Evolutionary conservation across 805 yeast genomes (phyloP).

Genomic region (Hanseniaspora singularis): DNA sequence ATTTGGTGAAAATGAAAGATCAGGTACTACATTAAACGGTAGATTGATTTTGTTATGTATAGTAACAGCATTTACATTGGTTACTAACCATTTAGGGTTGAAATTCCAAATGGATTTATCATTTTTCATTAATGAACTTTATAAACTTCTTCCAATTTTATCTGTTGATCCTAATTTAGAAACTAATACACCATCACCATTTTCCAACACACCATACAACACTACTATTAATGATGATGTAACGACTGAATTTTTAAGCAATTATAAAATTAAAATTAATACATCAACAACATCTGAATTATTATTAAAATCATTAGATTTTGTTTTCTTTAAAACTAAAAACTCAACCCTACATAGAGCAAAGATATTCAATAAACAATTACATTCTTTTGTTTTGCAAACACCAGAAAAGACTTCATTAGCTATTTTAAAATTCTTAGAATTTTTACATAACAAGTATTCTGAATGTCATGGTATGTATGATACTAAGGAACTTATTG

Average conservation of each 20-base stretch:
- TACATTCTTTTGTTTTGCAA: conserved; percentile 54
- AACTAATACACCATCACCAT: conserved; percentile 22
- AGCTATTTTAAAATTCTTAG: conserved; percentile 66
- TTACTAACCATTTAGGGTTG: conserved; percentile 59
- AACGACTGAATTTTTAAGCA: conserved; percentile 2
- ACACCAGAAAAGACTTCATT: conserved; percentile 80
- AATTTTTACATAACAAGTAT: conserved; percentile 58
- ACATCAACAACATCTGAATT: conserved; percentile 83
- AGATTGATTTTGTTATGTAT: conserved; percentile 72
- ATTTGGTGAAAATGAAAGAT: conserved; percentile 18
- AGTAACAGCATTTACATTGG: conserved; percentile 78
- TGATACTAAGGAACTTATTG: conserved; percentile 78
- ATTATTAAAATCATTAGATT: conserved; percentile 62
- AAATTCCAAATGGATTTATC: conserved; percentile 73
- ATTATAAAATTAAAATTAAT: conserved; percentile 58
- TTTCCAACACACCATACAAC: conserved; percentile 65
- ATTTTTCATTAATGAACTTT: conserved; percentile 64
- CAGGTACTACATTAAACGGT: conserved; percentile 38
- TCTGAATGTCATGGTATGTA: conserved; percentile 64
- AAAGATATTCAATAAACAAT: conserved; percentile 68
- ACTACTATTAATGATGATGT: conserved; percentile 23
- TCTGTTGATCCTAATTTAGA: conserved; percentile 76
- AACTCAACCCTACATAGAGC: conserved; percentile 59
- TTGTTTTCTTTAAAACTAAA: conserved; percentile 63
- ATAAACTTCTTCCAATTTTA: conserved; percentile 53